Conservation (phyloP, 148 eudicot species). For the Amaranthus cruentus region DNA sequence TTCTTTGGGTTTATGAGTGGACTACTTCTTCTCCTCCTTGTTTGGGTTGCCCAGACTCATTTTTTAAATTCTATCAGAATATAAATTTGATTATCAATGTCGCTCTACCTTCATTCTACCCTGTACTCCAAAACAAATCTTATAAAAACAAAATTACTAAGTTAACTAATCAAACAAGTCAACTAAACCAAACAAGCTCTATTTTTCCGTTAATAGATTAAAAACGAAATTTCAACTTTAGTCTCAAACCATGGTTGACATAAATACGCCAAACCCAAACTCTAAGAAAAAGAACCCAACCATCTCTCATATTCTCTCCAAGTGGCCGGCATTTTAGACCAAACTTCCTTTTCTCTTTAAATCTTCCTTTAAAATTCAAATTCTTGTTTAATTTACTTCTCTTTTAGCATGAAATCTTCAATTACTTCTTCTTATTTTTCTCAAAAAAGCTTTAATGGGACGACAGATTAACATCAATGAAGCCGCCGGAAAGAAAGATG, state of each 20-base stretch:
- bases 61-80: no score
- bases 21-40: no score
- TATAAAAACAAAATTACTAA: no score
- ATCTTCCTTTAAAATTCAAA: neutral
- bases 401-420: neutral
- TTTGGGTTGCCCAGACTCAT: no score
- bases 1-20: no score
- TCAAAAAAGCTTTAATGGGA: slow-evolving; percentile 20
- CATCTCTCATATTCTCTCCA: neutral
- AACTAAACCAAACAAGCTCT: no score
- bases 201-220: no score
- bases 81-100: no score
- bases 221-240: neutral
- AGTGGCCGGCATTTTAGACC: slow-evolving; percentile 8
- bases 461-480: slow-evolving; percentile 20
- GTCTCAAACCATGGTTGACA: slow-evolving; percentile 6
- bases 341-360: neutral
- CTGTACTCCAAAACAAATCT: no score
- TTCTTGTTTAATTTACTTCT: neutral
- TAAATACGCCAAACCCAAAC: neutral
- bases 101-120: no score
- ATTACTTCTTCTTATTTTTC: neutral
- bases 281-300: neutral
- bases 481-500: slow-evolving; percentile 59
- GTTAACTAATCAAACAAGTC: no score